These are phyloP conservation scores for Lepidium africanum DNA, from an alignment of 345 rosid species.

Conservation along the genomic window DNA sequence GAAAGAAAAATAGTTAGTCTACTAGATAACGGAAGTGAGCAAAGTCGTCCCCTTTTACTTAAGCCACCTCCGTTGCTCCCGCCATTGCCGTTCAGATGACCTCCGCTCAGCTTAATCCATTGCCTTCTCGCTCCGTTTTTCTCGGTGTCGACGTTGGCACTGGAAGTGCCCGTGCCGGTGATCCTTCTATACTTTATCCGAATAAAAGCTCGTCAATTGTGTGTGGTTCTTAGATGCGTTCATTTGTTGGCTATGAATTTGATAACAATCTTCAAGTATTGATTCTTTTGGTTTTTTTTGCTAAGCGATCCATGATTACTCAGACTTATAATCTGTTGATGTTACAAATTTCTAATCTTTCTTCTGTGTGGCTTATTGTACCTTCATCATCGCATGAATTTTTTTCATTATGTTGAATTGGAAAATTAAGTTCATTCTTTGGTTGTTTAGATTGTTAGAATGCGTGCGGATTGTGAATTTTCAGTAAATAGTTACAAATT, in stretches of 20 bases:
- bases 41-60: background rate
- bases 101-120: conserved; percentile 23
- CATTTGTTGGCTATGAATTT: background rate
- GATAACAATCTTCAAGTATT: background rate
- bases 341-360: background rate
- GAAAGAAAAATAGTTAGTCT: too few relatives aligned
- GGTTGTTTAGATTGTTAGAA: background rate
- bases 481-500: background rate
- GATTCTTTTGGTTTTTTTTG: background rate
- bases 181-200: background rate
- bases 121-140: conserved; percentile 43
- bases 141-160: conserved; percentile 98
- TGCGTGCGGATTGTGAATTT: background rate
- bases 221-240: background rate
- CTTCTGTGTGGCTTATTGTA: background rate
- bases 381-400: background rate
- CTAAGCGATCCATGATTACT: background rate
- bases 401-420: background rate
- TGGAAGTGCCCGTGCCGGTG: conserved; percentile 97
- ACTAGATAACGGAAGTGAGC: too few relatives aligned
- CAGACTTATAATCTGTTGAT: background rate
- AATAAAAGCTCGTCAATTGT: background rate
- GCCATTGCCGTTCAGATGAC: conserved; percentile 29
- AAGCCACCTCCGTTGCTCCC: background rate
- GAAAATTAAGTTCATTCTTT: background rate